Base-by-base conservation (phyloP, 805 yeast genomes). In the Suhomyces canberraensis region DNA sequence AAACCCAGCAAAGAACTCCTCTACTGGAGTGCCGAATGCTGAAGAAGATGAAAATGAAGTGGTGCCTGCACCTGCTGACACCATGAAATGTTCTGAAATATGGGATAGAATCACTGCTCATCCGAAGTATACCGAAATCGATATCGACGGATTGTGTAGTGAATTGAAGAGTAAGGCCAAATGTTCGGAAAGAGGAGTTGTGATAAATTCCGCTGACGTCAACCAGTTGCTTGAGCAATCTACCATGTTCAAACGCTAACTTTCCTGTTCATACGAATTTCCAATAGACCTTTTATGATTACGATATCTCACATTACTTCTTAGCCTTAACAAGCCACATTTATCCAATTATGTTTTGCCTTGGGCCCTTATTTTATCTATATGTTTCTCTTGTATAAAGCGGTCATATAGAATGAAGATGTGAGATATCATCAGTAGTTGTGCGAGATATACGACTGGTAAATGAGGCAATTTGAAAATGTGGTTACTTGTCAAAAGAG, bases 101-200 rank as follows among this genome's bases (percentile, higher is more conserved):
- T 93, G 98, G 98, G 98, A 91, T 60, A 76, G 98, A 54, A 84
- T 93, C 25, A 85, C 96, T 2, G 63, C 93, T 16, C 98, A 93
- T 69, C 98, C 98, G 22, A 79, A 84, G 56, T 93, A 90, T 60
- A 79, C 93, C 4, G 96, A 90, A 41, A 71, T 93, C 36, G 98
- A 93, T 60, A 90, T 93, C 46, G 97, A 91, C 56, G 95, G 96
- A 2, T 73, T 93, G 57, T 93, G 98, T 72, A 57, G 66, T 29
- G 98, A 93, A 64, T 73, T 93, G 56, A 85, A 91, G 62, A 63
- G 81, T 25, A 93, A 91, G 73, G 98, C 98, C 8, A 89, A 88
- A 63, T 93, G 98, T 67, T 83, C 95, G 11, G 97, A 91, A 54
- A 67, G 73, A 37, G 98, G 98, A 13, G 97, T 84, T 21, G 95